Evolutionary conservation across 1,139 yeast species (phyloP).

Genomic region (Yamadazyma spencermartinsiae): DNA sequence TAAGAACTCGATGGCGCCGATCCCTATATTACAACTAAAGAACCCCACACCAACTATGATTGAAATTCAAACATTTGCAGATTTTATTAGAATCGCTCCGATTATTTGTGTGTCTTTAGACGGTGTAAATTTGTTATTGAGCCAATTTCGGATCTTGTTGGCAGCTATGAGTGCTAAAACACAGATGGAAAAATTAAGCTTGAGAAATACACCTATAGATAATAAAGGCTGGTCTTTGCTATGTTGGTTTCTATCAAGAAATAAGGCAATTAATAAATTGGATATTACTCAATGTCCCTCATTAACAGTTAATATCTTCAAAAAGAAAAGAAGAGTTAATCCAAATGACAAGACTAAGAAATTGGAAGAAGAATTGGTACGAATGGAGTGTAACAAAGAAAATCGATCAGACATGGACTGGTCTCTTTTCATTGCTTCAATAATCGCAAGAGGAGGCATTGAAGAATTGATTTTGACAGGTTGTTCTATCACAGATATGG

Average conservation of each 20-base stretch:
- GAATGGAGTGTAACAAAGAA: constrained; percentile 61
- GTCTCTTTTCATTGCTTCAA: constrained; percentile 67
- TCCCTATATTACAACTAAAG: constrained; percentile 61
- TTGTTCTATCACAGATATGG: constrained; percentile 60
- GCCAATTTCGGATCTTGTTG: constrained; percentile 63
- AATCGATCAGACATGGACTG: constrained; percentile 76
- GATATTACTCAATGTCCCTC: constrained; percentile 76
- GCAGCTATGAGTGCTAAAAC: constrained; percentile 61
- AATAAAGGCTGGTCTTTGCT: constrained; percentile 69
- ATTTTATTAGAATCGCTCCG: constrained; percentile 73
- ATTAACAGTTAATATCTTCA: constrained; percentile 56
- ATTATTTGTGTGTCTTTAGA: constrained; percentile 67
- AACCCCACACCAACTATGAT: constrained; percentile 76
- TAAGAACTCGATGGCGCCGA: constrained; percentile 66
- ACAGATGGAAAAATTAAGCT: constrained; percentile 63
- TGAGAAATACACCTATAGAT: constrained; percentile 70
- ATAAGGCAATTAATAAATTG: constrained; percentile 52
- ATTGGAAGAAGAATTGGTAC: constrained; percentile 30
- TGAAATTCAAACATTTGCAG: constrained; percentile 73
- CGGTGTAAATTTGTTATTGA: constrained; percentile 63
- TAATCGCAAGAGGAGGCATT: constrained; percentile 69
- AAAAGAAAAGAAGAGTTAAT: constrained; percentile 31
- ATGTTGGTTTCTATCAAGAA: constrained; percentile 69
- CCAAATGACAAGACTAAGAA: constrained; percentile 20
- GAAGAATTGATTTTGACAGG: constrained; percentile 73